Percentiles rank a stretch among this genome's conserved stretches.
These are phyloP conservation scores for Closterium sp. DNA, from an alignment of 139 green algal genomes.

Conservation along the genomic window DNA sequence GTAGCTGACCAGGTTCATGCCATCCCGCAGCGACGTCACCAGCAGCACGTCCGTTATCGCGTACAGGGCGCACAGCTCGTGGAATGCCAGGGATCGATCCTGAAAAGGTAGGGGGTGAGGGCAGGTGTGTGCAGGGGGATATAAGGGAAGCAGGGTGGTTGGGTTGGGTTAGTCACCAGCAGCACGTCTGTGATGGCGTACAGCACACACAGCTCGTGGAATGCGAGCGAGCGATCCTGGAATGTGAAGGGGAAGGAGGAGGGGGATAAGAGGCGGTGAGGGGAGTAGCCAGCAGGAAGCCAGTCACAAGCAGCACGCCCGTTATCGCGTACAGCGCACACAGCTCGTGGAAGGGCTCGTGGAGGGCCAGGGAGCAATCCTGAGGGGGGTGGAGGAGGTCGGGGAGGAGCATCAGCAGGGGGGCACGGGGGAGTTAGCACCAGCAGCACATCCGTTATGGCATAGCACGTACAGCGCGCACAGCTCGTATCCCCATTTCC, in stretches of 20 bases:
- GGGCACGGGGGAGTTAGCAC: too few species aligned
- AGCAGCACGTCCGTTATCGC: slow-evolving; percentile 68
- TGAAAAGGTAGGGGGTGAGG: slow-evolving; percentile 3
- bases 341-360: slow-evolving; percentile 82
- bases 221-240: slow-evolving; percentile 69
- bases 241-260: too few species aligned
- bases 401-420: too few species aligned
- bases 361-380: slow-evolving; percentile 60
- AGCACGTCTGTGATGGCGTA: slow-evolving; percentile 63
- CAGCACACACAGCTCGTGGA: slow-evolving; percentile 95
- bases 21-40: slow-evolving; percentile 82
- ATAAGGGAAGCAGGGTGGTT: not conserved
- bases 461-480: too few species aligned
- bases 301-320: too few species aligned
- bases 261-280: too few species aligned
- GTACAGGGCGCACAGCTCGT: slow-evolving; percentile 96
- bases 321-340: slow-evolving; percentile 83
- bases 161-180: not conserved
- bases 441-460: too few species aligned
- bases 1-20: slow-evolving; percentile 94
- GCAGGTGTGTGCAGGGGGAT: too few species aligned
- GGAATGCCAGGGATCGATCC: slow-evolving; percentile 76
- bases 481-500: too few species aligned
- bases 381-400: not conserved
- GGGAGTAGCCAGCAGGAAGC: too few species aligned